Evolutionary conservation across 2,329 filamentous ascomycete genomes (phyloP).

Genomic region (Aureobasidium pullulans): DNA sequence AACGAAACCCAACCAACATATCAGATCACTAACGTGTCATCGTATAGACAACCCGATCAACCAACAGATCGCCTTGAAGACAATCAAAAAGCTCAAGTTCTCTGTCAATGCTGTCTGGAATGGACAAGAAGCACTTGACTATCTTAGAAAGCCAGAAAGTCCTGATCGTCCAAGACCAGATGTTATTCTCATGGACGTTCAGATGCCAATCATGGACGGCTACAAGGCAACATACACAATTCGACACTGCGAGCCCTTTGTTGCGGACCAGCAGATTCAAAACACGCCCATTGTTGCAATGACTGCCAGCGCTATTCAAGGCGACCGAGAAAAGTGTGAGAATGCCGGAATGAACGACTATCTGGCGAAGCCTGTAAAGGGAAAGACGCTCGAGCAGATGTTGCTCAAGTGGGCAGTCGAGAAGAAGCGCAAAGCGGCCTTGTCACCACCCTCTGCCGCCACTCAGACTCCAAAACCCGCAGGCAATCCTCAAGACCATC

Average conservation of each 20-base stretch:
- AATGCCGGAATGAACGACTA: conserved; percentile 70
- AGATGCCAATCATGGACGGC: conserved; percentile 60
- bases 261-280: conserved; percentile 44
- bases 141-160: conserved; percentile 50
- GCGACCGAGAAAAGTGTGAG: conserved; percentile 66
- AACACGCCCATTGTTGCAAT: conserved; percentile 72
- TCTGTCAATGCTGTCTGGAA: conserved; percentile 67
- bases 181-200: conserved; percentile 53
- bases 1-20: not conserved
- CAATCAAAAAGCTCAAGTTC: conserved; percentile 67
- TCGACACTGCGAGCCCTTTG: conserved; percentile 60
- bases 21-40: not conserved
- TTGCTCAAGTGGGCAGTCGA: conserved; percentile 59
- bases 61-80: conserved; percentile 68
- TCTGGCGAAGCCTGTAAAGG: conserved; percentile 65
- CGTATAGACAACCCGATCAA: conserved; percentile 46
- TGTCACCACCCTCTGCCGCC: not conserved
- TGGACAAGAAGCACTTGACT: conserved; percentile 70
- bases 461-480: not conserved
- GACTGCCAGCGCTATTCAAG: conserved; percentile 72
- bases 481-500: not conserved
- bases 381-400: conserved; percentile 61
- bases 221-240: conserved; percentile 70
- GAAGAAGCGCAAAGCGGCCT: conserved; percentile 27
- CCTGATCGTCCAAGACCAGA: conserved; percentile 51